Evolutionary conservation across 1,139 yeast species (phyloP).

Genomic region (Scheffersomyces quercinus): DNA sequence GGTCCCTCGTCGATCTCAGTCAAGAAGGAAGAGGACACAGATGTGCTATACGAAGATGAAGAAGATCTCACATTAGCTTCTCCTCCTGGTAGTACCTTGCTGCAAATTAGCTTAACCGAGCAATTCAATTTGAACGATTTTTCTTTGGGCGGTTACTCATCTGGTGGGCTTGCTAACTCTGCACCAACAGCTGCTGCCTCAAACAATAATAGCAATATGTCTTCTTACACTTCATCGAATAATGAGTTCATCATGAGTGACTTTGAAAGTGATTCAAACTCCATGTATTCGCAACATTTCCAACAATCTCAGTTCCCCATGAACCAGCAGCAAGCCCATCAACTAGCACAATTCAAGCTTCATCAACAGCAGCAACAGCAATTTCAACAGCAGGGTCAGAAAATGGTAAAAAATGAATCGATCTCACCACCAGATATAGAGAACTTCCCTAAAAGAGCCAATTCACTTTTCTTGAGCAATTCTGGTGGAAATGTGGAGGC

Average conservation of each 20-base stretch:
- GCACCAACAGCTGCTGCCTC: conserved; percentile 5
- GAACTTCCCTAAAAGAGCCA: conserved; percentile 14
- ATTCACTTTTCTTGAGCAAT: conserved; percentile 13
- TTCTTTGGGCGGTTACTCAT: conserved; percentile 21
- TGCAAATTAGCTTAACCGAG: conserved; percentile 10
- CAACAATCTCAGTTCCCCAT: conserved; percentile 5
- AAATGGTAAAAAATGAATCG: conserved; percentile 6
- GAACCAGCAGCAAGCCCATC: conserved; percentile 1
- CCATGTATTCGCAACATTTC: conserved; percentile 15
- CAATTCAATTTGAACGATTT: conserved; percentile 15
- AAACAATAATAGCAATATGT: not conserved
- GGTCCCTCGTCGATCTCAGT: not conserved
- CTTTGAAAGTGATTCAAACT: conserved; percentile 24
- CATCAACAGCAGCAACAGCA: conserved; percentile 3
- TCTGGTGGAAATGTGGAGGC: conserved; percentile 4
- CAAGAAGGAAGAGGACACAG: conserved; percentile 1
- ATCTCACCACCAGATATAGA: conserved; percentile 10
- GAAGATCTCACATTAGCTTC: conserved; percentile 1
- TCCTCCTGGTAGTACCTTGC: conserved; percentile 4
- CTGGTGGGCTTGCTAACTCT: conserved; percentile 1
- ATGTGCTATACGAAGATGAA: conserved; percentile 2
- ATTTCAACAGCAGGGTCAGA: conserved; percentile 2
- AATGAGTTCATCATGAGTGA: conserved; percentile 18
- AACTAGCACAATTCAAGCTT: conserved; percentile 1
- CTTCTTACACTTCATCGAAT: conserved; percentile 4